These are phyloP conservation scores for Ustilago nuda DNA, from an alignment of 1,284 basidiomycete genomes.

Conservation along the genomic window DNA sequence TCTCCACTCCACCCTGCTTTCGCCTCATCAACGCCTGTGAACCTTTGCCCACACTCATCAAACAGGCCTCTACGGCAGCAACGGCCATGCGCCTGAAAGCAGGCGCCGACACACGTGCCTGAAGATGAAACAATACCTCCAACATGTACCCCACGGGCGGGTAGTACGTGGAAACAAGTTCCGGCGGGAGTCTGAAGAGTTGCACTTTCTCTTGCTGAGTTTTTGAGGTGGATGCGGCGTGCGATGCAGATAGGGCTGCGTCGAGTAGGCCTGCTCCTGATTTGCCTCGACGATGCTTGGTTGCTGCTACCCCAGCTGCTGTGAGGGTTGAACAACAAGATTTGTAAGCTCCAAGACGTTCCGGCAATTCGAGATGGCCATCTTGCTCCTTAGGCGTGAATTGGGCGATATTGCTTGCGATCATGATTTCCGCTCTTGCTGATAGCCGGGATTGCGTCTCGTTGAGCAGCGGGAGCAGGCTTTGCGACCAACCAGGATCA, in stretches of 20 bases:
- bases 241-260: slow-evolving; percentile 38
- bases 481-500: slow-evolving; percentile 4
- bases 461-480: slow-evolving; percentile 28
- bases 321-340: background rate
- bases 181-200: slow-evolving; percentile 34
- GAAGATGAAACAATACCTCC: slow-evolving; percentile 41
- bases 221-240: slow-evolving; percentile 28
- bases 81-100: slow-evolving; percentile 30
- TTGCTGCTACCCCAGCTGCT: background rate
- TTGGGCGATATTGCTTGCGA: slow-evolving; percentile 30
- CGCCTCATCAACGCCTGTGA: slow-evolving; percentile 22
- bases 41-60: slow-evolving; percentile 24
- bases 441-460: slow-evolving; percentile 36
- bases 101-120: slow-evolving; percentile 21
- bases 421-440: slow-evolving; percentile 28
- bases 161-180: slow-evolving; percentile 34
- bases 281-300: slow-evolving; percentile 37
- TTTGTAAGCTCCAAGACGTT: slow-evolving; percentile 25
- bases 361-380: slow-evolving; percentile 46
- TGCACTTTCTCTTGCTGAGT: slow-evolving; percentile 34
- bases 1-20: slow-evolving; percentile 17
- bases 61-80: slow-evolving; percentile 30
- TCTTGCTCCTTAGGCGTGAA: slow-evolving; percentile 32
- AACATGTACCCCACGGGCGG: slow-evolving; percentile 31
- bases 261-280: slow-evolving; percentile 49